These are phyloP conservation scores for Fusarium sp. DNA, from an alignment of 2,329 filamentous ascomycete species.

Conservation along the genomic window DNA sequence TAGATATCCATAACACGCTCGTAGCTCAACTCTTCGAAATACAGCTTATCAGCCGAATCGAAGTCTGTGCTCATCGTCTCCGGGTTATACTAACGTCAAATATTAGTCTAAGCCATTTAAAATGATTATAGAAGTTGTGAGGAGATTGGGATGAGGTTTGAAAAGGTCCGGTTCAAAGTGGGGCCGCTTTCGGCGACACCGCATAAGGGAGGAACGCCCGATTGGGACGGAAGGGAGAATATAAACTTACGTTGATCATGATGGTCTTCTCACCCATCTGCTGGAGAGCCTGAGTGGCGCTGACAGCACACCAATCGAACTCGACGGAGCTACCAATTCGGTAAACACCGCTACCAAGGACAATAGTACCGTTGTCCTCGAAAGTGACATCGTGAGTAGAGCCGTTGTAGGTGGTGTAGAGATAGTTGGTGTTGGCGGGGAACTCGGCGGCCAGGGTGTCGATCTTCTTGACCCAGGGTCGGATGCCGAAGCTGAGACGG, in stretches of 20 bases:
- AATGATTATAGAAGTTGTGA: background rate
- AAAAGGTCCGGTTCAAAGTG: background rate
- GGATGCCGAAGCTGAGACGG: slow-evolving; percentile 87
- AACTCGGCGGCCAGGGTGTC: slow-evolving; percentile 98
- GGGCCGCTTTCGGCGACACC: background rate
- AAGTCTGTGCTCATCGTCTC: slow-evolving; percentile 87
- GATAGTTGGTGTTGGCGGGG: slow-evolving; percentile 92
- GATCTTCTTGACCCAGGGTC: slow-evolving; percentile 97
- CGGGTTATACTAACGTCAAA: slow-evolving; percentile 69
- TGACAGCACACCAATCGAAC: slow-evolving; percentile 98
- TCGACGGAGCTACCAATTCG: slow-evolving; percentile 97
- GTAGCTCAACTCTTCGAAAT: slow-evolving; percentile 97
- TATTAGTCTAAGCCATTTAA: background rate
- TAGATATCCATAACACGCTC: slow-evolving; percentile 99
- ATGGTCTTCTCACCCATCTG: slow-evolving; percentile 95
- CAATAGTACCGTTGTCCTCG: slow-evolving; percentile 88
- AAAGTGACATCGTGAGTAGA: slow-evolving; percentile 93
- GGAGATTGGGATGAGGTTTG: background rate
- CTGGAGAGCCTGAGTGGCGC: slow-evolving; percentile 83
- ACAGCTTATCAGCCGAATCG: slow-evolving; percentile 89
- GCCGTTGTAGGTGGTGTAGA: slow-evolving; percentile 98
- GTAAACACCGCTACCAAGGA: slow-evolving; percentile 95
- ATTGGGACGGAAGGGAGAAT: background rate
- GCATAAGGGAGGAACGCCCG: background rate
- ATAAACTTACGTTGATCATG: slow-evolving; percentile 83